A percentile compares a stretch with the other conserved stretches of the same genome.
These are phyloP conservation scores for Saturnispora sanitii DNA, from an alignment of 805 yeast genomes.

Conservation along the genomic window DNA sequence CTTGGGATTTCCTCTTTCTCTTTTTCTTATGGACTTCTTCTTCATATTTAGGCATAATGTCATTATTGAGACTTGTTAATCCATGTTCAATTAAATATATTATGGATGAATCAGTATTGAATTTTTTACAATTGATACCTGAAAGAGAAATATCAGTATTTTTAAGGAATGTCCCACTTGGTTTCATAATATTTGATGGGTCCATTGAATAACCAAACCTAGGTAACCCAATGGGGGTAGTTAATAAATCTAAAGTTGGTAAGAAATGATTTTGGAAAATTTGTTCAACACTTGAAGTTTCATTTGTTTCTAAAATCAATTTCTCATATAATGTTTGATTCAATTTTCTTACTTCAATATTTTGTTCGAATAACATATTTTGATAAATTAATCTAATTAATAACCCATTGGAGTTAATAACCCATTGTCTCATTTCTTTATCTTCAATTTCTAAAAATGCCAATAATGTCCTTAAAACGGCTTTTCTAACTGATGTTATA, in stretches of 20 bases:
- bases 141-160: constrained; percentile 21
- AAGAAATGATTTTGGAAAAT: constrained; percentile 46
- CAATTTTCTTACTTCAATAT: constrained; percentile 53
- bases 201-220: constrained; percentile 84
- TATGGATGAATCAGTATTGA: constrained; percentile 1
- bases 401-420: constrained; percentile 42
- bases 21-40: constrained; percentile 19
- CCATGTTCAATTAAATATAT: constrained; percentile 7
- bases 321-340: constrained; percentile 53
- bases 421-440: constrained; percentile 50
- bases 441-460: constrained; percentile 60
- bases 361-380: constrained; percentile 83
- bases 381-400: constrained; percentile 73
- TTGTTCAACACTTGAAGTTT: constrained; percentile 35
- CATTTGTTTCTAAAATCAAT: constrained; percentile 39
- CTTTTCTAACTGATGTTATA: constrained; percentile 78
- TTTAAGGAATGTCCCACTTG: constrained; percentile 51
- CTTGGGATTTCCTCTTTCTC: constrained; percentile 39
- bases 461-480: constrained; percentile 70
- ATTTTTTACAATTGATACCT: constrained; percentile 18
- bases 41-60: constrained; percentile 8
- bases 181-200: constrained; percentile 59
- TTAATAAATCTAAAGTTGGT: constrained; percentile 55
- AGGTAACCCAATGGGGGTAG: constrained; percentile 94
- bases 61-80: constrained; percentile 1